Base-by-base conservation (phyloP, 2,329 filamentous ascomycete genomes). In the Botrytis sinoallii region DNA sequence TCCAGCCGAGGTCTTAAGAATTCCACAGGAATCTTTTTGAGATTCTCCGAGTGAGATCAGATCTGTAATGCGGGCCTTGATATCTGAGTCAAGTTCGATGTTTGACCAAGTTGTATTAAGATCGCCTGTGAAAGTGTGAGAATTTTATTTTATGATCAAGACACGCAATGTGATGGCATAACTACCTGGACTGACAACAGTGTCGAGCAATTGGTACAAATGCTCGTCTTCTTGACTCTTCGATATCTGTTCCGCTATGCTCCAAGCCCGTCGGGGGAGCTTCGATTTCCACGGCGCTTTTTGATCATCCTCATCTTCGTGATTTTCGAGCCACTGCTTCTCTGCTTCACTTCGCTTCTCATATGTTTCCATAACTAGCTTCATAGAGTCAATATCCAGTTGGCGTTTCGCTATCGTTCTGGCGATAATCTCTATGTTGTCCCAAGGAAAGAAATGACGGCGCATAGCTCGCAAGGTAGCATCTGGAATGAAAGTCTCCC, bases 171-270 rank as follows among this genome's bases (percentile, higher is more conserved):
- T 29, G 52, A 29, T 29, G n/a, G n/a, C 14, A 57, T 57, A 57
- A 57, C 6, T 57, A 57, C 52, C 52, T 29, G 52, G 52, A 32
- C 52, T 29, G n/a, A 57, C 52, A 57, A 57, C n/a, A 57, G 52
- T 57, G 16, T 57, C 52, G n/a, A 57, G 52, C 52, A 57, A 29
- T 29, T 57, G 52, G n/a, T 57, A 57, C 52, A 57, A 29, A 29
- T 29, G 52, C n/a, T 57, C 52, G 52, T 57, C 52, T 18, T 57
- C 14, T 29, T 29, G 52, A 57, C 52, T 57, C n/a, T 18, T 57
- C n/a, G 52, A 57, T 57, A 57, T 57, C n/a, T 57, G 52, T 57
- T 57, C 52, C 52, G 52, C 52, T 57, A 57, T 57, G n/a, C n/a
- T 57, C 52, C 52, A 57, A 29, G 52, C n/a, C 14, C 52, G 52